Evolutionary conservation across 2,329 filamentous ascomycete genomes (phyloP).

Genomic region (Hansfordia pulvinata): DNA sequence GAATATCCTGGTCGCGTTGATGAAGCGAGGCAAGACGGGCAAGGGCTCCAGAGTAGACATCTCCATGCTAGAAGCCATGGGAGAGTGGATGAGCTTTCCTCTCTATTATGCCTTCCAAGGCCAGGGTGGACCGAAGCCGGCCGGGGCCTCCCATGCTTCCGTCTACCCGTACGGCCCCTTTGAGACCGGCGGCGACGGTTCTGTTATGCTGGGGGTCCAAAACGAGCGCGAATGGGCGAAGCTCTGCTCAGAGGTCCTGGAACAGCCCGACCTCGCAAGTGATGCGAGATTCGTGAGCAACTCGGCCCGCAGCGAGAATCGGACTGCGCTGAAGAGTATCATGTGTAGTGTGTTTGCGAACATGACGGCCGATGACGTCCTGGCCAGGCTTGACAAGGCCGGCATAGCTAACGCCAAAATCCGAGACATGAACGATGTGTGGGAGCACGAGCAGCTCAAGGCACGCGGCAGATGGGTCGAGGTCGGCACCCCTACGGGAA

Average conservation of each 20-base stretch:
- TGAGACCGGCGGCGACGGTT: slow-evolving; percentile 27
- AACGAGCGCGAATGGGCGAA: slow-evolving; percentile 42
- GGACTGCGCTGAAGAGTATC: slow-evolving; percentile 27
- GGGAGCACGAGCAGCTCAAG: slow-evolving; percentile 36
- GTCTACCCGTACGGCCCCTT: slow-evolving; percentile 46
- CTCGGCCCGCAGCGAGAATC: slow-evolving; percentile 28
- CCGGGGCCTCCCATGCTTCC: slow-evolving; percentile 36
- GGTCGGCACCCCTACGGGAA: slow-evolving; percentile 30
- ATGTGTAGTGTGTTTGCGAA: slow-evolving; percentile 27
- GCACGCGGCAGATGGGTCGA: slow-evolving; percentile 36
- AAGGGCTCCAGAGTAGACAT: slow-evolving; percentile 36
- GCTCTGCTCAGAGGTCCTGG: slow-evolving; percentile 31
- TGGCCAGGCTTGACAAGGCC: slow-evolving; percentile 27
- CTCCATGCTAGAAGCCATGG: slow-evolving; percentile 44
- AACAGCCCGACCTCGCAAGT: slow-evolving; percentile 22
- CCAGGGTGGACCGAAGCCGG: slow-evolving; percentile 24
- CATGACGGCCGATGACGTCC: slow-evolving; percentile 23
- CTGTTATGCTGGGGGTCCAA: slow-evolving; percentile 42
- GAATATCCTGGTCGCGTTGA: slow-evolving; percentile 33
- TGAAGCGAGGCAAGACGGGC: slow-evolving; percentile 33
- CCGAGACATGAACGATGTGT: slow-evolving; percentile 39
- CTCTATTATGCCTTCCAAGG: slow-evolving; percentile 37
- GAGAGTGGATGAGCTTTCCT: slow-evolving; percentile 45
- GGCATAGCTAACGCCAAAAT: slow-evolving; percentile 41
- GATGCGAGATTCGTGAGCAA: slow-evolving; percentile 35